phyloP scores from a whole-genome alignment of 345 rosid species.

The Arabis hirsuta region DNA sequence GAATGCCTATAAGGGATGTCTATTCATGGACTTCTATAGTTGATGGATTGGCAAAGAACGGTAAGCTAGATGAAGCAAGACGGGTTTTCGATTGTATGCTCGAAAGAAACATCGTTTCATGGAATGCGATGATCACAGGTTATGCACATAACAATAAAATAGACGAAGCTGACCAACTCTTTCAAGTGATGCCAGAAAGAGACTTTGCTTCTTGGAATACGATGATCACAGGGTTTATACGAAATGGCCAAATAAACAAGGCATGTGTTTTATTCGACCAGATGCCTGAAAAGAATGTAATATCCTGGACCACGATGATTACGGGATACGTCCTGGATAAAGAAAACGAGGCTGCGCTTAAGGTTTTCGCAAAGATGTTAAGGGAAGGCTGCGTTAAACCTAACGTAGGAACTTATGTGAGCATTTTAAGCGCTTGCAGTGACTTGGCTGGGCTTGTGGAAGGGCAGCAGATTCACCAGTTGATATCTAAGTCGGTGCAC shows the following conservation, averaged over 20 bases:
- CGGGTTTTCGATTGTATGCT: conserved; percentile 65
- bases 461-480: conserved; percentile 76
- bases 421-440: conserved; percentile 69
- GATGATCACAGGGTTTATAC: conserved; percentile 67
- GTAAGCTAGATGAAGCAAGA: conserved; percentile 68
- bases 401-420: conserved; percentile 64
- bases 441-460: conserved; percentile 67
- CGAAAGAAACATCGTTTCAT: conserved; percentile 61
- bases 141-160: conserved; percentile 59
- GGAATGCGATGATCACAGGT: conserved; percentile 85
- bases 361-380: conserved; percentile 58
- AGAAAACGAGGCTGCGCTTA: conserved; percentile 64
- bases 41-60: conserved; percentile 61
- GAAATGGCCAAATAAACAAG: conserved; percentile 50
- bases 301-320: conserved; percentile 81
- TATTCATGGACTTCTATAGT: conserved; percentile 73
- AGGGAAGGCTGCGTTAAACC: conserved; percentile 55
- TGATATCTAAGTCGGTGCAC: conserved; percentile 59
- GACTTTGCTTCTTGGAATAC: conserved; percentile 78
- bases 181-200: conserved; percentile 62
- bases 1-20: conserved; percentile 68
- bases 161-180: conserved; percentile 61
- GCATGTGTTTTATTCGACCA: conserved; percentile 55
- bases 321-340: conserved; percentile 58
- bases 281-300: conserved; percentile 69